A percentile compares a stretch with the other conserved stretches of the same genome.
These are phyloP conservation scores for Tricholoma matsutake DNA, from an alignment of 768 basidiomycete genomes.

Conservation along the genomic window DNA sequence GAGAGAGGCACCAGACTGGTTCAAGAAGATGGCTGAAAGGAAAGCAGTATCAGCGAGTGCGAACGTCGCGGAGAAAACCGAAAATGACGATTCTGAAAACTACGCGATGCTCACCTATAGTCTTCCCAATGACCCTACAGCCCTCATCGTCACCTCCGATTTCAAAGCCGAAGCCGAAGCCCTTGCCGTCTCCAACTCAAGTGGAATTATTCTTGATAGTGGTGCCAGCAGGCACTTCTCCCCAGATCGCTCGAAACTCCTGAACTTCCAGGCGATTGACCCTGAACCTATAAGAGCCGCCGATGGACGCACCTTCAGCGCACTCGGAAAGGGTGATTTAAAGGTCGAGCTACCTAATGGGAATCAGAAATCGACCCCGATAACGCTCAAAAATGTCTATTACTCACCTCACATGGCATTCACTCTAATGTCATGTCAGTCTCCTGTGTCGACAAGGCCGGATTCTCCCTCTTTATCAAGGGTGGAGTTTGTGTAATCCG, in stretches of 20 bases:
- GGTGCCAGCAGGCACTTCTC: no score
- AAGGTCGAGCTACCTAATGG: no score
- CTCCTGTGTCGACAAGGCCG: constrained; percentile 14
- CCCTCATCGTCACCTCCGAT: neutral
- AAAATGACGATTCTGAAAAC: neutral
- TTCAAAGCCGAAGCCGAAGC: neutral
- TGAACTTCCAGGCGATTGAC: constrained; percentile 18
- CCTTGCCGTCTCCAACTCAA: neutral
- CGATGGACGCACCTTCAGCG: no score
- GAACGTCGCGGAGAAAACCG: neutral
- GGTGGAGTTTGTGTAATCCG: neutral
- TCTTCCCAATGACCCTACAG: neutral
- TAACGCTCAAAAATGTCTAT: no score
- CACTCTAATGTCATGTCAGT: constrained; percentile 24
- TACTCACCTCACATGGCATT: no score
- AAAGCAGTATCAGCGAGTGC: neutral
- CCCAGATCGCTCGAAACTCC: constrained; percentile 20
- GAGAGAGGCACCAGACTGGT: neutral
- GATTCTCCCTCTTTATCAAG: constrained; percentile 6
- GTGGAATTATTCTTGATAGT: no score
- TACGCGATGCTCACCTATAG: neutral
- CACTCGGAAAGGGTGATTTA: no score
- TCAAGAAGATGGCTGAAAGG: neutral
- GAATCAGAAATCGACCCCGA: no score
- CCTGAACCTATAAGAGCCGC: constrained; percentile 24